Evolutionary conservation across 176 grass and related monocot species (phyloP), one percentile per base, ranked within the genome.

Genomic region (Phoenix dactylifera): DNA sequence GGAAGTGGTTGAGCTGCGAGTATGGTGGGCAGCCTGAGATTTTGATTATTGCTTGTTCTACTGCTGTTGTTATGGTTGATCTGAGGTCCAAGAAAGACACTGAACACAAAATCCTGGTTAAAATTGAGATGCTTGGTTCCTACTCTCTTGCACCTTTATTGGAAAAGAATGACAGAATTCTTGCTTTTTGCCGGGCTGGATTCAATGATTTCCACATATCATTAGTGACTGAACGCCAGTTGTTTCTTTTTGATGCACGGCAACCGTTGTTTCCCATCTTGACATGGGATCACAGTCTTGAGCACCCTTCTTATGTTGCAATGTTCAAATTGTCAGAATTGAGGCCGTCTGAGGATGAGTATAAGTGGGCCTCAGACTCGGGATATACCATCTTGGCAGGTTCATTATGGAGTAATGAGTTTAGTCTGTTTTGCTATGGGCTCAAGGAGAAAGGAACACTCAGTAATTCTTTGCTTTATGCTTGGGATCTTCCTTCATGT

Each of bases 351-450:
- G 50, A 44, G 35, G 35, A 77, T 65, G 66, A 78, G 64, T 58
- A 73, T 53, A 60, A 88, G n/a, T 77, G 75, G 69, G 71, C 77
- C 51, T 70, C 63, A 25, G 69, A 76, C 59, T 83, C 74, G 28
- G 84, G 81, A 59, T 85, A 85, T 80, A 75, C 70, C 55, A 91
- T 97, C 72, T 77, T 97, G 81, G 84, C 82, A 19, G 81, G 87
- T 78, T 91, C 84, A 1, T 76, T 91, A 49, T 67, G 53, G 71
- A 90, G 62, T 5, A 56, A 26, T 18, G 72, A 80, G 32, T 91
- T 91, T 69, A 78, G 67, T 60, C 22, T 91, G 15, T 97, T 88
- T 58, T 87, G 65, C 32, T 97, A 82, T 64, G 92, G 87, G 20
- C 68, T 62, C 58, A 69, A 82, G 50, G 55, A 83, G 44, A 64